Evolutionary conservation across 2,329 filamentous ascomycete genomes (phyloP), one percentile per base, ranked within the genome.

Genomic region (Cladophialophora immunda): DNA sequence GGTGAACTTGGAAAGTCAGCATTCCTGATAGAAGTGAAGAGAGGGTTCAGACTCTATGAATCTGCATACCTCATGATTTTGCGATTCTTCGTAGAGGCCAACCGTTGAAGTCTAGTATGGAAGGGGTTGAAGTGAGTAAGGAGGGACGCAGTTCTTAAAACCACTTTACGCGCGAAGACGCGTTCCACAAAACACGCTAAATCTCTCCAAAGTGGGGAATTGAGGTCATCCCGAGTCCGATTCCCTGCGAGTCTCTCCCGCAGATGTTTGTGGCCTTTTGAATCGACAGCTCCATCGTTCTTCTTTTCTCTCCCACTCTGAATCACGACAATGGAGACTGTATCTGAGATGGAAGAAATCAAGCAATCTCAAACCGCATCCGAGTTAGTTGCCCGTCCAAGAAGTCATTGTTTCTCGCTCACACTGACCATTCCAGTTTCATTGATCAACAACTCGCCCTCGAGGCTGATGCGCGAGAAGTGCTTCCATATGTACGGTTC

Each of bases 391-490:
- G 7, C 45, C 45, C 8, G 7, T 30, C 30, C 22, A 15, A n/a
- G 29, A 15, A 29, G 32, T 32, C 3, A 19, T 30, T 9, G 52
- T 11, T 4, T 50, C 54, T 36, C 32, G 5, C 30, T 9, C 17
- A 60, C 58, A 34, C 54, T 66, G 54, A 66, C 29, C 17, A 9
- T 64, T 25, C 4, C 36, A 69, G 67, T 60, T 98, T 96, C 77
- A 93, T 99, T 72, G 89, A 92, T 73, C 89, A 89, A 63, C 95
- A 99, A 77, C 89, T 97, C 76, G 89, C 90, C 72, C 89, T 99
- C 61, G 95, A 99, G 81, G 92, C 92, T 22, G 95, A 99, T 81
- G 95, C 95, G 55, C 93, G 94, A 73, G 94, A 99, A 83, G 92
- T 92, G 68, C 86, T 99, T 6, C 95, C 95, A 71, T 99, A 97